A percentile compares a stretch with the other conserved stretches of the same genome.
These are phyloP conservation scores for Spiraea crenata DNA, from an alignment of 331 rosid species.

Conservation along the genomic window DNA sequence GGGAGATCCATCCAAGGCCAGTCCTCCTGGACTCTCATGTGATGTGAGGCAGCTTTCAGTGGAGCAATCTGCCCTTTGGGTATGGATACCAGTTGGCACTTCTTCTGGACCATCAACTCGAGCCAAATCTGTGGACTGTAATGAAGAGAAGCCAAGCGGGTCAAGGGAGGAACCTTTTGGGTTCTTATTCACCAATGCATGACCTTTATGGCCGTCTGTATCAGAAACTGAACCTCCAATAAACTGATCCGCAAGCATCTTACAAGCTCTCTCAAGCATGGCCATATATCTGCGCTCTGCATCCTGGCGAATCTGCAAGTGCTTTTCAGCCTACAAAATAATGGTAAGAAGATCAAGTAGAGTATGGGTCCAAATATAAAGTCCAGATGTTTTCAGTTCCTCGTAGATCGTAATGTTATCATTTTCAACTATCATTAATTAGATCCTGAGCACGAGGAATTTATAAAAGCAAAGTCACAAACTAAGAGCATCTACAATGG, in stretches of 20 bases:
- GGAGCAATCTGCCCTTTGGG: constrained; percentile 82
- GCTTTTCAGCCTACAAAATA: constrained; percentile 84
- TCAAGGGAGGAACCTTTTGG: constrained; percentile 56
- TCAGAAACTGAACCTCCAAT: constrained; percentile 65
- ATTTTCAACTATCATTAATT: not conserved
- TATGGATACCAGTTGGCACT: constrained; percentile 43
- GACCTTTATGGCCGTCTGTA: constrained; percentile 61
- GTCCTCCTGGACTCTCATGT: constrained; percentile 68
- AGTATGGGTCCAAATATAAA: constrained; percentile 12
- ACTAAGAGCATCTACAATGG: not conserved
- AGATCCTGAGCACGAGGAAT: not conserved
- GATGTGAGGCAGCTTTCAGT: constrained; percentile 93
- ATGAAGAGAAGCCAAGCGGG: constrained; percentile 67
- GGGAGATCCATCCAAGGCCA: constrained; percentile 62
- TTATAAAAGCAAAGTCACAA: constrained; percentile 6
- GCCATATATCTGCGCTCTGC: constrained; percentile 89
- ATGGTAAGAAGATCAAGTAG: constrained; percentile 22
- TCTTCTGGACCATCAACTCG: constrained; percentile 45
- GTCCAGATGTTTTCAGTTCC: not conserved
- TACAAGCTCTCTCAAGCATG: constrained; percentile 98
- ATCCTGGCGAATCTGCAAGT: constrained; percentile 90
- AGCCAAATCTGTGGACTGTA: constrained; percentile 49
- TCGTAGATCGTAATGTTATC: not conserved
- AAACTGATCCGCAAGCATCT: constrained; percentile 93
- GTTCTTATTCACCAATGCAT: constrained; percentile 53